phyloP scores from a whole-genome alignment of 2,329 filamentous ascomycete species.

The Chrysoporthe cubensis region DNA sequence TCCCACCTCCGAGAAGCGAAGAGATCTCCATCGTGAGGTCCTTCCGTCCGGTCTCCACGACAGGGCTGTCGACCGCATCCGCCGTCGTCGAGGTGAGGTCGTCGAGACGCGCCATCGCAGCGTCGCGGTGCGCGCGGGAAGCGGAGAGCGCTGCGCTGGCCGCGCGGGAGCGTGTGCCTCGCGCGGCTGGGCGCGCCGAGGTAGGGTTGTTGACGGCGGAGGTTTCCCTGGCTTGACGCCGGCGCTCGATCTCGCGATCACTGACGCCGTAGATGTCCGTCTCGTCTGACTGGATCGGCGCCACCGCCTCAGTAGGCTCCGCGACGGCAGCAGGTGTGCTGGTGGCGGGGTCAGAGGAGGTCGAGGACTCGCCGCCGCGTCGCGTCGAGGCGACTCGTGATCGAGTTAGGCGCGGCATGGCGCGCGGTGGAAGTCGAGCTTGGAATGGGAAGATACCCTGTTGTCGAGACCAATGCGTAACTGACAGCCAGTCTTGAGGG shows the following conservation, averaged over 20 bases:
- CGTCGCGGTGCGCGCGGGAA: constrained; percentile 39
- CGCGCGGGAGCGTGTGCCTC: constrained; percentile 17
- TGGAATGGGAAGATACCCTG: neutral
- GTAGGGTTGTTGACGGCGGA: constrained; percentile 25
- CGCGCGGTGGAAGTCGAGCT: constrained; percentile 1
- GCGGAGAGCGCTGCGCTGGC: constrained; percentile 33
- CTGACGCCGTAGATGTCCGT: constrained; percentile 41
- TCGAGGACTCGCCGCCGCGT: constrained; percentile 25
- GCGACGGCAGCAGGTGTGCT: constrained; percentile 9
- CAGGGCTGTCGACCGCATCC: constrained; percentile 21
- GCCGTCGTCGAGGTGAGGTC: constrained; percentile 37
- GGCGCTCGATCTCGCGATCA: constrained; percentile 38
- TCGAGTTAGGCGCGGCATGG: constrained; percentile 40
- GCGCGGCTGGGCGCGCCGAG: constrained; percentile 18
- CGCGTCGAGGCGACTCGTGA: constrained; percentile 36
- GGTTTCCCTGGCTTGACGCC: constrained; percentile 31
- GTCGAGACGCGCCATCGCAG: constrained; percentile 43
- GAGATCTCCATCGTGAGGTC: constrained; percentile 36
- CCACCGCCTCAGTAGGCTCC: constrained; percentile 17
- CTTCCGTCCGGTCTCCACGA: constrained; percentile 43
- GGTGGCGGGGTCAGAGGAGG: constrained; percentile 26
- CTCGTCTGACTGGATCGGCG: constrained; percentile 23
- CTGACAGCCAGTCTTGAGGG: neutral
- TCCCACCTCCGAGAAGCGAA: constrained; percentile 28
- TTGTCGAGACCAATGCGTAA: constrained; percentile 8